Percentiles rank a stretch among this genome's conserved stretches.
phyloP scores from a whole-genome alignment of 2,329 filamentous ascomycete genomes.

The Chrysoporthe cubensis region DNA sequence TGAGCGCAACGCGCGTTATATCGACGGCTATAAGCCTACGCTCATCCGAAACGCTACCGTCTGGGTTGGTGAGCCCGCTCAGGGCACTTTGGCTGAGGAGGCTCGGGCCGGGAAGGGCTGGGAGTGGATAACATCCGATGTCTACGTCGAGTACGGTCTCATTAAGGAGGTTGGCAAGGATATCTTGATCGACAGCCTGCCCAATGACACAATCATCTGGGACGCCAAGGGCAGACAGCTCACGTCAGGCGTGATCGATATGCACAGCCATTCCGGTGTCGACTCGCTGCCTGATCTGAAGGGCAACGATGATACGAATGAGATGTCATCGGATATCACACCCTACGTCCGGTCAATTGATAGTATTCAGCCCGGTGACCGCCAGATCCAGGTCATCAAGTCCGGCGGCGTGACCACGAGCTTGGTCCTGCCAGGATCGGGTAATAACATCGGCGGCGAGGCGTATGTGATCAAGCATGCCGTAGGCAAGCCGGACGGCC shows the following conservation, averaged over 20 bases:
- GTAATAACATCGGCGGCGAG: slow-evolving; percentile 76
- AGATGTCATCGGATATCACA: slow-evolving; percentile 66
- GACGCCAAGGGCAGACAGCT: slow-evolving; percentile 64
- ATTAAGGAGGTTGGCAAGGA: slow-evolving; percentile 56
- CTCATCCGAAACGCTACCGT: slow-evolving; percentile 69
- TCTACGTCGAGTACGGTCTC: slow-evolving; percentile 64
- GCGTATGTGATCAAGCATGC: slow-evolving; percentile 72
- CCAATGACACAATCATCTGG: slow-evolving; percentile 54
- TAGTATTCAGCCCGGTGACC: slow-evolving; percentile 64
- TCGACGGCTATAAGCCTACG: slow-evolving; percentile 61
- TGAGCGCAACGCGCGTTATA: slow-evolving; percentile 62
- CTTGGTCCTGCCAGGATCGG: slow-evolving; percentile 68
- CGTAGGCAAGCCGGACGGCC: slow-evolving; percentile 61
- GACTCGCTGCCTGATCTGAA: slow-evolving; percentile 57
- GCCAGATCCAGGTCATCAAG: slow-evolving; percentile 70
- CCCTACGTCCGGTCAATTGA: slow-evolving; percentile 72
- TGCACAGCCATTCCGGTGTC: slow-evolving; percentile 71
- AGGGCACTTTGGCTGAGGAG: slow-evolving; percentile 56
- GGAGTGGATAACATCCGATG: slow-evolving; percentile 62
- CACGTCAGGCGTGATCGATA: slow-evolving; percentile 71
- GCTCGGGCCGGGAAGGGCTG: slow-evolving; percentile 63
- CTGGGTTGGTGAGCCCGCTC: slow-evolving; percentile 65
- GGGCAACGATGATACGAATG: slow-evolving; percentile 65
- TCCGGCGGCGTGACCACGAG: slow-evolving; percentile 74
- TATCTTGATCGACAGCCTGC: slow-evolving; percentile 48